Conservation (phyloP, 2,329 filamentous ascomycete genomes). For the Fusarium sp. region DNA sequence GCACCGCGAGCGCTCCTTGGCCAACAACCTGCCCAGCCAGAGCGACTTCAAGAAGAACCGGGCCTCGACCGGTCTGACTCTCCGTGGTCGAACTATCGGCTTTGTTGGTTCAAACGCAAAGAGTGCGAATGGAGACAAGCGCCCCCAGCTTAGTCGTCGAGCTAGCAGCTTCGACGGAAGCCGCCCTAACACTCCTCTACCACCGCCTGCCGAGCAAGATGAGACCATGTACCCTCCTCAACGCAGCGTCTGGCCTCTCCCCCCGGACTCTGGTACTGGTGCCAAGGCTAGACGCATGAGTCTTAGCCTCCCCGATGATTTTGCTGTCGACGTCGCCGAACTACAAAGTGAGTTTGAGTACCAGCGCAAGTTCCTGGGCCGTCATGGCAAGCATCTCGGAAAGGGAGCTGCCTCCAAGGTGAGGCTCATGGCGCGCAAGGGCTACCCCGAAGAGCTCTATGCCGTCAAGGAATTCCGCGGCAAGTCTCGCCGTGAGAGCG, state of each 20-base stretch:
- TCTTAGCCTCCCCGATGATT: constrained; percentile 78
- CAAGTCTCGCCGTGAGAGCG: constrained; percentile 75
- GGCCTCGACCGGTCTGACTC: constrained; percentile 61
- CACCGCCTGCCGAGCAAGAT: constrained; percentile 33
- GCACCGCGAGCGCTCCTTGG: constrained; percentile 35
- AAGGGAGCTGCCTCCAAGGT: constrained; percentile 88
- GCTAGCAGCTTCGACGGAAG: constrained; percentile 64
- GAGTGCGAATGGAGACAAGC: constrained; percentile 31
- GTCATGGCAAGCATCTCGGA: constrained; percentile 80
- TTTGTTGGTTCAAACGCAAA: constrained; percentile 54
- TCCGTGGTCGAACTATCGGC: constrained; percentile 62
- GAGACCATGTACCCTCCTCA: constrained; percentile 52
- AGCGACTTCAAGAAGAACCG: constrained; percentile 65
- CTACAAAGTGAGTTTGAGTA: constrained; percentile 78
- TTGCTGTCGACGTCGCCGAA: constrained; percentile 77
- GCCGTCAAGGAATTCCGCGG: constrained; percentile 90
- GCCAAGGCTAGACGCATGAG: constrained; percentile 85
- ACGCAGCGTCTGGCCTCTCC: constrained; percentile 67
- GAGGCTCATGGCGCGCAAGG: constrained; percentile 81
- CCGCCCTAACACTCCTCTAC: constrained; percentile 41
- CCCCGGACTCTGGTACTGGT: constrained; percentile 77
- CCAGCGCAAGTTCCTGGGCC: constrained; percentile 76
- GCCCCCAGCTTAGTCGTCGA: constrained; percentile 47
- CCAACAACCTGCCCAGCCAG: constrained; percentile 54
- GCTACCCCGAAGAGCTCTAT: constrained; percentile 73